These are phyloP conservation scores for Cladobotryum mycophilum DNA, from an alignment of 2,329 filamentous ascomycete species.

Conservation along the genomic window DNA sequence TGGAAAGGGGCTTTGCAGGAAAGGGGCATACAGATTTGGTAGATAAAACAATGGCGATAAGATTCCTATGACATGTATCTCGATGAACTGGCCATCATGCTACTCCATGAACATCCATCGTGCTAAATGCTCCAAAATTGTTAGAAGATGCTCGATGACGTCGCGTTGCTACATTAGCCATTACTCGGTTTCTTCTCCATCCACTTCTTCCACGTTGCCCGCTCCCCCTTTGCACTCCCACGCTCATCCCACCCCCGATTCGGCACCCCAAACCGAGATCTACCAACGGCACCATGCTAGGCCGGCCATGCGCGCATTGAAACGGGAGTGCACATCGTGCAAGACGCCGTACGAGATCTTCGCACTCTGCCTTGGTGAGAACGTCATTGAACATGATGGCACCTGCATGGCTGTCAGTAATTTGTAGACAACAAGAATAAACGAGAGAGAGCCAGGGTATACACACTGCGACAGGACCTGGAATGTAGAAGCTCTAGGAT, in stretches of 20 bases:
- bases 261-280: constrained; percentile 35
- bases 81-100: no score
- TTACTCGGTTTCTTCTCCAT: background rate
- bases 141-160: no score
- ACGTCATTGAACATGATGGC: constrained; percentile 84
- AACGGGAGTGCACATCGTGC: constrained; percentile 66
- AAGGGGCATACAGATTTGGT: no score
- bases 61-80: no score
- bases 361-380: constrained; percentile 53
- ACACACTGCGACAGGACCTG: constrained; percentile 62
- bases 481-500: constrained; percentile 74
- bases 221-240: background rate
- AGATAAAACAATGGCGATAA: no score
- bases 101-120: no score
- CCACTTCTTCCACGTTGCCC: constrained; percentile 20
- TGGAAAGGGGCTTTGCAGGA: no score
- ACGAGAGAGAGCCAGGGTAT: no score
- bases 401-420: constrained; percentile 22
- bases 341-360: constrained; percentile 49
- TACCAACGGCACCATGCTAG: constrained; percentile 58
- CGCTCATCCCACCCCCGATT: constrained; percentile 23
- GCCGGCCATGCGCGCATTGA: constrained; percentile 74
- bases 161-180: no score
- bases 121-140: no score
- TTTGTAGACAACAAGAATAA: background rate